These are phyloP conservation scores for Phascolomyces articulosus DNA, from an alignment of 371 early-diverging fungal species.

Conservation along the genomic window DNA sequence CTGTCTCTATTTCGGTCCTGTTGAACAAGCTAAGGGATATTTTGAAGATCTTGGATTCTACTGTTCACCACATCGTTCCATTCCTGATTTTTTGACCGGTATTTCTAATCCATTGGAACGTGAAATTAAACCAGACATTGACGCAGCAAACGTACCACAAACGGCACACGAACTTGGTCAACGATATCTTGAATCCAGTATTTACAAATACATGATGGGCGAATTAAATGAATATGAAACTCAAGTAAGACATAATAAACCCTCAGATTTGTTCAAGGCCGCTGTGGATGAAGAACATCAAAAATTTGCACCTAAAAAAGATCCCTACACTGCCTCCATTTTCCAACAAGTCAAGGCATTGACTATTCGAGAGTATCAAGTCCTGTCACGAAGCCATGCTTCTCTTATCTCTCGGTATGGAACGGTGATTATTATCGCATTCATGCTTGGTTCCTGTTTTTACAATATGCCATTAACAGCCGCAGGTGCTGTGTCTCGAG, in stretches of 20 bases:
- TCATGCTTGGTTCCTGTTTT: conserved; percentile 70
- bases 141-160: conserved; percentile 40
- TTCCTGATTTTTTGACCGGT: no score
- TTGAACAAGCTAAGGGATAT: conserved; percentile 59
- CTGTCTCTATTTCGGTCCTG: conserved; percentile 74
- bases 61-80: no score
- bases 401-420: conserved; percentile 54
- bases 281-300: conserved; percentile 44
- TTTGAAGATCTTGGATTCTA: conserved; percentile 69
- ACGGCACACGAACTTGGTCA: conserved; percentile 49
- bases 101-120: conserved; percentile 62
- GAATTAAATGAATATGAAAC: conserved; percentile 31
- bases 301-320: conserved; percentile 32
- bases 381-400: conserved; percentile 43
- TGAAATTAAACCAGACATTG: conserved; percentile 45
- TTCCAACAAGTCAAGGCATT: conserved; percentile 49
- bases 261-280: conserved; percentile 36
- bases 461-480: conserved; percentile 50
- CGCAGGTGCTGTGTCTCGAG: conserved; percentile 69
- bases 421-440: conserved; percentile 58
- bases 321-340: conserved; percentile 54
- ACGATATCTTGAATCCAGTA: conserved; percentile 27
- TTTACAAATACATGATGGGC: conserved; percentile 23
- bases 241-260: conserved; percentile 17
- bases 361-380: conserved; percentile 50